Conservation (phyloP, 202 grass and related monocot genomes). For the Alloteropsis angusta region DNA sequence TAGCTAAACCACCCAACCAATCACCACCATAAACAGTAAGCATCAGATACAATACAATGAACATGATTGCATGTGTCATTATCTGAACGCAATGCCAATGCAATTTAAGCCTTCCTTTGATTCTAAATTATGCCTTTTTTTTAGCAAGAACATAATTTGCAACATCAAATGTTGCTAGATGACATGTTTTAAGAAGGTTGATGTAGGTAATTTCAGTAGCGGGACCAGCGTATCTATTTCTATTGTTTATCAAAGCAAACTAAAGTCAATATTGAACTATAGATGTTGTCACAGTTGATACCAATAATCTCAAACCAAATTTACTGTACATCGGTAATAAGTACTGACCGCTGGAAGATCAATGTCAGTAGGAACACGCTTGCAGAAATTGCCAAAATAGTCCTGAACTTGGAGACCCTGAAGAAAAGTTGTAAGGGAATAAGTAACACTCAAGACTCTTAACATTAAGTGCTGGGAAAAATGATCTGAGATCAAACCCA, state of each 20-base stretch:
- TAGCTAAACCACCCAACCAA: too few relatives aligned
- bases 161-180: background rate
- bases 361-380: constrained; percentile 91
- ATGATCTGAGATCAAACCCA: constrained; percentile 9
- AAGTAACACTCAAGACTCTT: background rate
- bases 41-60: background rate
- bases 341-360: constrained; percentile 69
- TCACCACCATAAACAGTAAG: too few relatives aligned
- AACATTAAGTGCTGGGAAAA: background rate
- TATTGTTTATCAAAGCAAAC: constrained; percentile 5
- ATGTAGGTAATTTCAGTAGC: background rate
- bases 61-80: background rate
- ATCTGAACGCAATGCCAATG: background rate
- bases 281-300: background rate
- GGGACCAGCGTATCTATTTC: background rate
- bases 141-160: background rate
- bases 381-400: constrained; percentile 77
- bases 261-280: background rate
- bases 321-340: background rate
- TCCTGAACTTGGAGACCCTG: constrained; percentile 84
- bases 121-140: background rate
- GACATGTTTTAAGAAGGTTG: background rate
- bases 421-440: constrained; percentile 5
- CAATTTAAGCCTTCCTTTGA: background rate
- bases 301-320: background rate